Evolutionary conservation across 768 basidiomycete genomes (phyloP), one percentile per base, ranked within the genome.

Genomic region (Macrolepiota fuliginosa): DNA sequence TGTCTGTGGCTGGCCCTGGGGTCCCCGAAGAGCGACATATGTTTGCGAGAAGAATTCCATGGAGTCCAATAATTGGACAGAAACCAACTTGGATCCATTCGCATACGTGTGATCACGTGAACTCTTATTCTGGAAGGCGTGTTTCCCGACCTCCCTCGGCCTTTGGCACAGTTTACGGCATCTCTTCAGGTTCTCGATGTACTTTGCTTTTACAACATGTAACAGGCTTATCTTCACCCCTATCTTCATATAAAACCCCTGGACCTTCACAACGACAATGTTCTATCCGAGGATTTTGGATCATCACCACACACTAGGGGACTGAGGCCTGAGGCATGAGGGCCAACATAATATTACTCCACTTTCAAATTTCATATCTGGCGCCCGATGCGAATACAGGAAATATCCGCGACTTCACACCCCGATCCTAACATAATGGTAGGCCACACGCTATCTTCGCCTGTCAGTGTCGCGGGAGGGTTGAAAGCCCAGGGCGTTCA

Each of bases 21-120:
- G 91, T 40, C 92, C 92, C 63, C 92, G 84, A 47, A 94, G 84
- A 63, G 92, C 92, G 53, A 88, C 87, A 75, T 93, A 92, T 4
- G 91, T 92, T 72, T 92, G 90, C 3, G 86, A 88, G 70, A 93
- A 76, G 79, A 94, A 94, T 62, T 93, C 91, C 91, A 92, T 93
- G 68, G 19, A 19, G 13, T 45, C n/a, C 37, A 36, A 36, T 17
- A 42, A 22, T 32, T 9, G 40, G n/a, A n/a, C 55, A 22, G 42
- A 46, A 36, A 42, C 54, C 53, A 54, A 10, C 10, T 29, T 35
- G 7, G 17, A 39, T 54, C 53, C 35, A 37, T 36, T 3, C n/a
- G 19, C 17, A 45, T 56, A 46, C 25, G 25, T 45, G 4, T 0
- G 5, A 22, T 59, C 58, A 59, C 58, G 58, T 59, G 58, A 19